A percentile compares a stretch with the other conserved stretches of the same genome.
Evolutionary conservation across 2,329 filamentous ascomycete species (phyloP).

Genomic region (Fusarium nurragi): DNA sequence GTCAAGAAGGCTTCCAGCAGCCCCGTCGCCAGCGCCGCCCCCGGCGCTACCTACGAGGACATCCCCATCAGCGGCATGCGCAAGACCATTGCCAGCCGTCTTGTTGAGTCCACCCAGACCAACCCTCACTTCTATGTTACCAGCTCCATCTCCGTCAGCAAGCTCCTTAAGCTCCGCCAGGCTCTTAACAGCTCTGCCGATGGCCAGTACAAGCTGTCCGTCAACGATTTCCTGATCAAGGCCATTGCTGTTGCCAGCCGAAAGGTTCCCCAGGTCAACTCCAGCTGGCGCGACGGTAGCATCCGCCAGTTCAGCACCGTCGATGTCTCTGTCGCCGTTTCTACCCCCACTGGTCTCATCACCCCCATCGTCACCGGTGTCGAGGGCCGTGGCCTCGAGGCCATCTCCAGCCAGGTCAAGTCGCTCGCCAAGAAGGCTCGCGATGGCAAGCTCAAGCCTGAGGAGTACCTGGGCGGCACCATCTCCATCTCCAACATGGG

Average conservation of each 20-base stretch:
- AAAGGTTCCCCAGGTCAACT: slow-evolving; percentile 96
- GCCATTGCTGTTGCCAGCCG: slow-evolving; percentile 86
- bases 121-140: slow-evolving; percentile 99
- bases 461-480: slow-evolving; percentile 98
- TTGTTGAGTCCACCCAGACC: slow-evolving; percentile 86
- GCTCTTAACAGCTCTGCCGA: slow-evolving; percentile 89
- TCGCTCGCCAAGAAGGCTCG: slow-evolving; percentile 95
- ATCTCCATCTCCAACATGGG: slow-evolving; percentile 99
- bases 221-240: slow-evolving; percentile 99
- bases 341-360: slow-evolving; percentile 93
- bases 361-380: slow-evolving; percentile 96
- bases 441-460: slow-evolving; percentile 98
- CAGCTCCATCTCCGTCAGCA: slow-evolving; percentile 87
- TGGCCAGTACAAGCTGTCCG: slow-evolving; percentile 98
- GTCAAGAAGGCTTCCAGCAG: slow-evolving; percentile 83
- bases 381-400: slow-evolving; percentile 84
- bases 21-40: slow-evolving; percentile 61
- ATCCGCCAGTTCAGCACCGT: slow-evolving; percentile 95
- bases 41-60: slow-evolving; percentile 80
- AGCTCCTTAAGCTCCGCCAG: slow-evolving; percentile 95
- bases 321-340: slow-evolving; percentile 94
- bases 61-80: slow-evolving; percentile 90
- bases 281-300: slow-evolving; percentile 88
- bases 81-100: slow-evolving; percentile 94
- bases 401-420: slow-evolving; percentile 91